Percentiles rank a stretch among this genome's conserved stretches.
Evolutionary conservation across 306 rosid genomes (phyloP).

Genomic region (Quercus mongolica): DNA sequence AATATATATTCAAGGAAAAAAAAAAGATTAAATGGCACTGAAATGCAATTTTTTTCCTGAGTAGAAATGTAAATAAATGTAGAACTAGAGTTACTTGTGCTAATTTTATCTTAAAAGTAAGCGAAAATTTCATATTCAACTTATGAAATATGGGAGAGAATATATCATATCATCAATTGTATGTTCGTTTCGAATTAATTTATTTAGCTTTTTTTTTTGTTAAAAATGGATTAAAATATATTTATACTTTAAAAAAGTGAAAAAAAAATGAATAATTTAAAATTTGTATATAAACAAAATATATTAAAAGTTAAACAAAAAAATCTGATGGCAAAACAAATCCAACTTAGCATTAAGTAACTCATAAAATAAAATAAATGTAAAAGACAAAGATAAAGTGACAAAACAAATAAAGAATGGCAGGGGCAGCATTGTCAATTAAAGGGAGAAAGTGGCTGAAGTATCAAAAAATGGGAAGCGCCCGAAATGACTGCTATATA

Average conservation of each 20-base stretch:
- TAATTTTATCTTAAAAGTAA: neutral
- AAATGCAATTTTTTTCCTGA: neutral
- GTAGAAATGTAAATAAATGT: too few relatives aligned
- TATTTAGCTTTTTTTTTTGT: neutral
- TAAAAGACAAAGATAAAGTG: neutral
- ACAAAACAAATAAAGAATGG: neutral
- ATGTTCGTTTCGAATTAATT: neutral
- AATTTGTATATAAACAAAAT: too few relatives aligned
- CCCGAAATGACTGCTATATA: neutral
- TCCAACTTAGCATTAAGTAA: too few relatives aligned
- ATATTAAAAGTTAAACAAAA: too few relatives aligned
- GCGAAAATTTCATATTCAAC: neutral
- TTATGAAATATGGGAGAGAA: neutral
- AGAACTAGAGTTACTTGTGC: too few relatives aligned
- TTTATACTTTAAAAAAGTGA: too few relatives aligned
- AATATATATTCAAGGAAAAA: too few relatives aligned
- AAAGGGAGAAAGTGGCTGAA: constrained; percentile 8
- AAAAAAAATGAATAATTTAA: too few relatives aligned
- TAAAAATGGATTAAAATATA: too few relatives aligned
- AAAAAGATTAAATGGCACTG: neutral
- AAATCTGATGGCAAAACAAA: too few relatives aligned
- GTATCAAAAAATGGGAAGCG: constrained; percentile 16
- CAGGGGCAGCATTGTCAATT: constrained; percentile 1
- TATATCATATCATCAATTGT: neutral
- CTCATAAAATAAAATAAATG: too few relatives aligned